Evolutionary conservation across 2,329 filamentous ascomycete species (phyloP).

Genomic region (Penicillium sp.): DNA sequence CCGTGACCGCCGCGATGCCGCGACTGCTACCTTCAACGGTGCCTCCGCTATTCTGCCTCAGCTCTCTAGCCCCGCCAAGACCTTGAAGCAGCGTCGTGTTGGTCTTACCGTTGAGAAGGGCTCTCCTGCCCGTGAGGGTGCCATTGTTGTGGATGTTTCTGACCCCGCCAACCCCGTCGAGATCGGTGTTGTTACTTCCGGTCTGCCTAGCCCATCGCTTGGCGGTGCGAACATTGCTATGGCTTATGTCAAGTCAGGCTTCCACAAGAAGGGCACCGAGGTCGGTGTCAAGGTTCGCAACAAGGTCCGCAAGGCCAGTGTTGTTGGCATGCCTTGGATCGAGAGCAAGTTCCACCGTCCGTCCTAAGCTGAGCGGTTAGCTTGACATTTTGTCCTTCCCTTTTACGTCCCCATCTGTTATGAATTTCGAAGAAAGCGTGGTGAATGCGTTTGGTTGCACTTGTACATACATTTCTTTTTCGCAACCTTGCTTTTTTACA

Average conservation of each 20-base stretch:
- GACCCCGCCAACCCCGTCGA: conserved; percentile 53
- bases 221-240: conserved; percentile 88
- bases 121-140: conserved; percentile 86
- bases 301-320: conserved; percentile 70
- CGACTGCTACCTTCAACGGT: conserved; percentile 76
- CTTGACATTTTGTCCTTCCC: not conserved
- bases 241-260: conserved; percentile 81
- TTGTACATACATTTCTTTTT: conserved; percentile 11
- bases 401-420: not conserved
- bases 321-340: conserved; percentile 89
- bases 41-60: conserved; percentile 75
- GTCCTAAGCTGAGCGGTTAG: conserved; percentile 11
- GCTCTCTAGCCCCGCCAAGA: conserved; percentile 57
- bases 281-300: conserved; percentile 76
- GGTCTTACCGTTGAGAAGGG: conserved; percentile 78
- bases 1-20: conserved; percentile 66
- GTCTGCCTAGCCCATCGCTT: conserved; percentile 82
- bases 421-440: conserved; percentile 1
- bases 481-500: conserved; percentile 4
- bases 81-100: conserved; percentile 71
- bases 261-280: conserved; percentile 83
- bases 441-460: not conserved
- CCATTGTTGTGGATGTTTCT: conserved; percentile 65
- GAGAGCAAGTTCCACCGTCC: conserved; percentile 69
- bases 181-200: conserved; percentile 82